Conservation (phyloP, 2,329 filamentous ascomycete genomes). For the Neonectria hederae region DNA sequence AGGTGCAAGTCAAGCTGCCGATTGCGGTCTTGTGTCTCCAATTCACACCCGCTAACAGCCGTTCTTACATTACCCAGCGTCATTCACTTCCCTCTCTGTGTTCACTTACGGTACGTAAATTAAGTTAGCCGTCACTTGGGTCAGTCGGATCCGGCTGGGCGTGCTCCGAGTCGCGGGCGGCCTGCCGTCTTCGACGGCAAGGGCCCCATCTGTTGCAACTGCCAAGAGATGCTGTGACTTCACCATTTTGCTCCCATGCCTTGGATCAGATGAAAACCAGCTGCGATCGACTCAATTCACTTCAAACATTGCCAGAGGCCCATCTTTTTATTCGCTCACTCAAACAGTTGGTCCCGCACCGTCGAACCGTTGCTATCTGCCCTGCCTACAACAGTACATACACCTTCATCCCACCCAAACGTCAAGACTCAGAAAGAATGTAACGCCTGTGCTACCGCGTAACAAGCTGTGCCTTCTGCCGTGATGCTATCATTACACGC, state of each 20-base stretch:
- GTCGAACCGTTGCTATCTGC: neutral
- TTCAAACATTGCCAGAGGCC: neutral
- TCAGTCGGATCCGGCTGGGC: neutral
- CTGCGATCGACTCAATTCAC: neutral
- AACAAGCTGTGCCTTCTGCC: constrained; percentile 6
- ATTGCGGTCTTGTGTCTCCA: neutral
- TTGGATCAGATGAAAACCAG: neutral
- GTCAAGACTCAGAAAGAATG: neutral
- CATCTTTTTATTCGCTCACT: neutral
- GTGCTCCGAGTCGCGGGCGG: neutral
- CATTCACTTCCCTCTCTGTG: neutral
- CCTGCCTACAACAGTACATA: neutral
- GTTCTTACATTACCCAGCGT: neutral
- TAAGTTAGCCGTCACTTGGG: neutral
- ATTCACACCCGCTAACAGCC: neutral
- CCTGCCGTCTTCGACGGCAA: neutral
- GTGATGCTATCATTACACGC: constrained; percentile 15
- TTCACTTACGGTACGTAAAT: neutral
- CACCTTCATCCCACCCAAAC: no score
- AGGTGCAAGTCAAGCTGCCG: neutral
- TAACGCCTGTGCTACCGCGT: neutral
- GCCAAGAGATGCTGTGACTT: constrained; percentile 8
- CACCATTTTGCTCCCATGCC: neutral
- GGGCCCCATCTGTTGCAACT: neutral
- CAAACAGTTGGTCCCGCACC: neutral